Evolutionary conservation across 2,329 filamentous ascomycete species (phyloP), one percentile per base, ranked within the genome.

Genomic region (Penicillium sp.): DNA sequence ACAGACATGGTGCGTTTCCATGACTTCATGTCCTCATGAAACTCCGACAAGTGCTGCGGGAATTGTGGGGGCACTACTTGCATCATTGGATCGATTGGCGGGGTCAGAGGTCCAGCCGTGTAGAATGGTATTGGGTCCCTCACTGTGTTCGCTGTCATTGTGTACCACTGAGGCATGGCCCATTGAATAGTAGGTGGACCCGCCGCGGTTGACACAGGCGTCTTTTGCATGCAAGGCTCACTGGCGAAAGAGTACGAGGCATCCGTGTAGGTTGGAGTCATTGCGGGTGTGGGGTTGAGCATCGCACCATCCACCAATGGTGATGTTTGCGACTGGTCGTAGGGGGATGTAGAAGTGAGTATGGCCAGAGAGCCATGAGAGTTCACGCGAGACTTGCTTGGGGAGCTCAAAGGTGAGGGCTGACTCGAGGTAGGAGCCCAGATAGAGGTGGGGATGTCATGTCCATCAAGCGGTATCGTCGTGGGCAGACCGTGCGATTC

Each of bases 1-100:
- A 71, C 63, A 26, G 71, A 70, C 61, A 72, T 67, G 26, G 67
- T 66, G 5, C 71, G 72, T 51, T 71, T 70, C 72, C 73, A 77
- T 19, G 67, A 62, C 62, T 72, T 75, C 3, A 62, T 9, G 44
- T 69, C 68, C 7, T 63, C 62, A 11, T 64, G 60, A 21, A 67
- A 69, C 5, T 67, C 66, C 21, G 66, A 55, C 21, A 66, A 45
- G 29, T 69, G 68, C 3, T 62, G 67, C 8, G 64, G 55, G n/a
- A 59, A 58, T 21, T 69, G 69, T 17, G 70, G 66, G 6, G 68
- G 61, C 63, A 71, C 64, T 23, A 70, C 59, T 26, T 69, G 67
- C 66, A 74, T 67, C 19, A 60, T 63, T 7, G 67, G 63, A 29
- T 73, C 69, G 26, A 66, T 67, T 9, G 71, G 66, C 26, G 71